These are phyloP conservation scores for Cercospora beticola DNA, from an alignment of 2,329 filamentous ascomycete species.

Conservation along the genomic window DNA sequence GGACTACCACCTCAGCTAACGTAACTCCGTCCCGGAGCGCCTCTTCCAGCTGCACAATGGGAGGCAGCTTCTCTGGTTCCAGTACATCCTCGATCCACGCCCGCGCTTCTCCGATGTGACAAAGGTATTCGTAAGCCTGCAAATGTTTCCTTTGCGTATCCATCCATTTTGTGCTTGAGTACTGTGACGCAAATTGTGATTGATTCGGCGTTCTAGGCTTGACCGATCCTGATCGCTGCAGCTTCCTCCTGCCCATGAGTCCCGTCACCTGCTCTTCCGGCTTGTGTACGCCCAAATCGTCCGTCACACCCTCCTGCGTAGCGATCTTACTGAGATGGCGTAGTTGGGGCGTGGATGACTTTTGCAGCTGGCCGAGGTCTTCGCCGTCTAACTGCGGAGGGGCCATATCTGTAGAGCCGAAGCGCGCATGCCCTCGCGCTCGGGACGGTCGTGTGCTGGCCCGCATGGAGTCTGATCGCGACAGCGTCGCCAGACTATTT, in stretches of 20 bases:
- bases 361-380: conserved; percentile 78
- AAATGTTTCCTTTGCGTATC: conserved; percentile 96
- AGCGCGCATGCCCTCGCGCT: conserved; percentile 36
- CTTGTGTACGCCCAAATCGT: conserved; percentile 77
- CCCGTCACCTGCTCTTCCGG: conserved; percentile 84
- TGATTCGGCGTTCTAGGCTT: conserved; percentile 51
- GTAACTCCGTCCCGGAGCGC: conserved; percentile 90
- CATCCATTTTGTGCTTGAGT: conserved; percentile 91
- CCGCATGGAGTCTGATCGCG: conserved; percentile 40
- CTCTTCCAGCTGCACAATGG: conserved; percentile 91
- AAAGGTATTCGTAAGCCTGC: conserved; percentile 96
- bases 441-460: conserved; percentile 36
- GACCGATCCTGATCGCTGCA: conserved; percentile 67
- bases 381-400: conserved; percentile 38
- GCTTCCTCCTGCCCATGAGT: conserved; percentile 74
- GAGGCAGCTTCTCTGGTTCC: conserved; percentile 72
- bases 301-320: conserved; percentile 67
- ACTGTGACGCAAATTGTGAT: conserved; percentile 37
- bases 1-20: conserved; percentile 87
- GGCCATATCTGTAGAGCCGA: conserved; percentile 31
- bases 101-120: conserved; percentile 97
- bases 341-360: conserved; percentile 86
- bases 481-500: conserved; percentile 39
- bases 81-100: conserved; percentile 98
- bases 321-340: conserved; percentile 80